Base-by-base conservation (phyloP, 768 basidiomycete genomes). In the Mycena galericulata region DNA sequence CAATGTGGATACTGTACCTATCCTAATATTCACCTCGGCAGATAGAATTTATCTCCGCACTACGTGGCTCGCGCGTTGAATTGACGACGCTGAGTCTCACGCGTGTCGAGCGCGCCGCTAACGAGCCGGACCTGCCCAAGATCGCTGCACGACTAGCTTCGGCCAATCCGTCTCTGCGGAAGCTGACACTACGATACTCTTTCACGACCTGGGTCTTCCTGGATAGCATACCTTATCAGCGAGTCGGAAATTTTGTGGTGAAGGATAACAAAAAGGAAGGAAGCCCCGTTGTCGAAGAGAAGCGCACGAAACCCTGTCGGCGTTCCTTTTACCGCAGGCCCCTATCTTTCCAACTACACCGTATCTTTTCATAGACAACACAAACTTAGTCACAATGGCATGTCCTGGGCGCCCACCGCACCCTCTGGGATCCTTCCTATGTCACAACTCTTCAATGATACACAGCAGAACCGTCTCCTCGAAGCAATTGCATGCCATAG, bases 171-270 rank as follows among this genome's bases (percentile, higher is more conserved):
- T 65, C 70, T 3, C 50, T 72, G 38, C 63, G 54, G 14, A 68
- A 61, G 51, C 30, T 65, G 5, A 57, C 58, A 3, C 60, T 72
- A 0, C 38, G 45, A 2, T 72, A 65, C 18, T 60, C 62, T 12
- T 62, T 68, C 41, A 72, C 70, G 1, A 68, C 70, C 6, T 72
- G 70, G 70, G 67, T 72, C 34, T 72, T 72, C 49, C 54, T 72
- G 2, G 70, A 72, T n/a, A 65, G 67, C 41, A 55, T 72, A 9
- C 67, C 70, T 2, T 65, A 65, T 27, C 67, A 47, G 43, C 53
- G 60, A 3, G 54, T 62, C 20, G 67, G 53, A 2, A 58, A 30
- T 20, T 72, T 72, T 36, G 40, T 62, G 40, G 67, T 68, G 26
- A 68, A 65, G 53, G 56, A 43, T 14, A 36, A 40, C 43, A 60